Conservation (phyloP, 805 yeast species). For the Kodamaea leandrae region DNA sequence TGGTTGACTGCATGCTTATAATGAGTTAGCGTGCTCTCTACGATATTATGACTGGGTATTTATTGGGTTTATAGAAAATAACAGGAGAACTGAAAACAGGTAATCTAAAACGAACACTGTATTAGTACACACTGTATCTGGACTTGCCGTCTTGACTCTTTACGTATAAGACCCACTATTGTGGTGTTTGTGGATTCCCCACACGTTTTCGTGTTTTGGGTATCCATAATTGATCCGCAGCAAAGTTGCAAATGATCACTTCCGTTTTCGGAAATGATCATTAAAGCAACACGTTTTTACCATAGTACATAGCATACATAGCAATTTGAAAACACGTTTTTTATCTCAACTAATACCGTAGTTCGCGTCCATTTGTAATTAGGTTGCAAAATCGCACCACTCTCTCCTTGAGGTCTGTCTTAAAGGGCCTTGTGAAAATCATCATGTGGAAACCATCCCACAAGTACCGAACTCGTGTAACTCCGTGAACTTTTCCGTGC, state of each 20-base stretch:
- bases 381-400: no score
- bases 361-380: no score
- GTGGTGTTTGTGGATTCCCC: no score
- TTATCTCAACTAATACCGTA: no score
- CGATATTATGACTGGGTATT: conserved; percentile 3
- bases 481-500: no score
- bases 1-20: conserved; percentile 36
- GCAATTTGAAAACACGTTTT: neutral
- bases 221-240: no score
- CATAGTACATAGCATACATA: neutral
- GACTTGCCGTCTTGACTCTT: no score
- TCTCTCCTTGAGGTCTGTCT: no score
- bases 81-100: neutral
- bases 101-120: neutral
- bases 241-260: neutral
- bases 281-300: neutral
- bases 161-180: neutral
- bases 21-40: neutral
- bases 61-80: conserved; percentile 8
- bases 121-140: no score
- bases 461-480: no score
- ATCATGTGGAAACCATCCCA: no score
- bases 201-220: neutral
- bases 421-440: no score
- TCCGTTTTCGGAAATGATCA: conserved; percentile 1